Percentiles rank a stretch among this genome's conserved stretches.
These are phyloP conservation scores for Oryza rufipogon DNA, from an alignment of 176 grass and related monocot species.

Conservation along the genomic window DNA sequence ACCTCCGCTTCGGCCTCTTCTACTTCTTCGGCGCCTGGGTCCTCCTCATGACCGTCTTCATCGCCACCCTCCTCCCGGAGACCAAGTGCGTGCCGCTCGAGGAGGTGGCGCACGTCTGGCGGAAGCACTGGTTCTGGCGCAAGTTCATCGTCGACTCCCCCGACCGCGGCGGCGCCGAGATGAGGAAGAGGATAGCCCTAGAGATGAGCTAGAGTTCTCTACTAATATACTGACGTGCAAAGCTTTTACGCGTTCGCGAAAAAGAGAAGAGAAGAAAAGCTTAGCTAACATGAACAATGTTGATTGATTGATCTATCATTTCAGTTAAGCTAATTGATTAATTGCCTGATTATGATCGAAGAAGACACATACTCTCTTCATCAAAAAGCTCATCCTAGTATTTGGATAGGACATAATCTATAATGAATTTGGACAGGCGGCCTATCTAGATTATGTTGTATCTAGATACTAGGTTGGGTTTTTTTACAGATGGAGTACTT, in stretches of 20 bases:
- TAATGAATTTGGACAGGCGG: no score
- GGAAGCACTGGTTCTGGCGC: slow-evolving; percentile 66
- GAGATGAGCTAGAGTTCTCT: slow-evolving; percentile 49
- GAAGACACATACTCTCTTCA: neutral
- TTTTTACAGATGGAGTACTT: no score
- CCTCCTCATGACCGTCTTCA: slow-evolving; percentile 65
- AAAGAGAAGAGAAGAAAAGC: no score
- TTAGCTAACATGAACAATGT: neutral
- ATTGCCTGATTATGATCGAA: neutral
- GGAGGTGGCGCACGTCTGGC: slow-evolving; percentile 44
- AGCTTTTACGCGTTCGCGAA: no score
- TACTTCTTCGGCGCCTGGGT: slow-evolving; percentile 56
- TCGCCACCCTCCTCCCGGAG: slow-evolving; percentile 59
- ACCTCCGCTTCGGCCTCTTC: slow-evolving; percentile 59
- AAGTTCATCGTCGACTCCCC: slow-evolving; percentile 42
- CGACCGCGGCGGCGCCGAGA: slow-evolving; percentile 51
- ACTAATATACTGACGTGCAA: no score
- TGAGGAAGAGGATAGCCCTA: slow-evolving; percentile 71
- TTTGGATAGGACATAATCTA: no score
- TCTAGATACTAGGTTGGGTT: no score
- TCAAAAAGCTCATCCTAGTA: no score
- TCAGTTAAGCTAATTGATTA: no score
- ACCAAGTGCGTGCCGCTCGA: slow-evolving; percentile 59
- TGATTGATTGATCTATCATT: no score
- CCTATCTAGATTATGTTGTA: no score